Conservation (phyloP, 106 monocot genomes). For the Acorus gramineus region DNA sequence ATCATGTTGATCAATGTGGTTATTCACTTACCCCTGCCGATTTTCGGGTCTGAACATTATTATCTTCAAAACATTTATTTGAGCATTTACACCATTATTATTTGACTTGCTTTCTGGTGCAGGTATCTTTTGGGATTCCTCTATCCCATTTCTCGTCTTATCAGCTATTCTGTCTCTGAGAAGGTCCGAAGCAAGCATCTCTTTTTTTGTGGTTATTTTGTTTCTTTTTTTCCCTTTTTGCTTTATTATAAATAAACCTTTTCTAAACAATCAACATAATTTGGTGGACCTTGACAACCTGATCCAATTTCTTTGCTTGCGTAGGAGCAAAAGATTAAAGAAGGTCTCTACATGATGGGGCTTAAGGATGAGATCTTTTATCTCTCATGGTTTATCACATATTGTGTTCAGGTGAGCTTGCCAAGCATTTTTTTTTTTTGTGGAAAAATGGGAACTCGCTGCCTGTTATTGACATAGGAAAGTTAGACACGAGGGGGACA, state of each 20-base stretch:
- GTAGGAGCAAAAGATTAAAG: conserved; percentile 90
- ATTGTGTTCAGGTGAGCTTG: conserved; percentile 52
- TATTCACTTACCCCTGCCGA: too few relatives aligned
- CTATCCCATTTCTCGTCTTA: conserved; percentile 74
- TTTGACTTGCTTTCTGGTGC: conserved; percentile 7
- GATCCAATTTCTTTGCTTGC: too few relatives aligned
- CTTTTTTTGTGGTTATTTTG: not conserved
- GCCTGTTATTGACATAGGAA: too few relatives aligned
- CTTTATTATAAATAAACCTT: not conserved
- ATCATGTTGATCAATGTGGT: too few relatives aligned
- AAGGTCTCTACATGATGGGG: conserved; percentile 90
- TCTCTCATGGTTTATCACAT: conserved; percentile 88
- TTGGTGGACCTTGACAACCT: not conserved
- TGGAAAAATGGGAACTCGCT: too few relatives aligned
- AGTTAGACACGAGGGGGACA: too few relatives aligned
- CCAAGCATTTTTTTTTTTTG: too few relatives aligned
- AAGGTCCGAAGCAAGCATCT: conserved; percentile 34
- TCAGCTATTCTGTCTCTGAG: conserved; percentile 78
- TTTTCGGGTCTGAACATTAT: too few relatives aligned
- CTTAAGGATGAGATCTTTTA: conserved; percentile 79
- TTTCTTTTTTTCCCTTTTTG: not conserved
- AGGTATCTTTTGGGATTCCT: conserved; percentile 91
- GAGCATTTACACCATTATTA: not conserved
- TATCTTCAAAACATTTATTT: too few relatives aligned
- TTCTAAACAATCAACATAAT: not conserved